Base-by-base conservation (phyloP, 2,329 filamentous ascomycete species). In the Diaporthe citrichinensis region DNA sequence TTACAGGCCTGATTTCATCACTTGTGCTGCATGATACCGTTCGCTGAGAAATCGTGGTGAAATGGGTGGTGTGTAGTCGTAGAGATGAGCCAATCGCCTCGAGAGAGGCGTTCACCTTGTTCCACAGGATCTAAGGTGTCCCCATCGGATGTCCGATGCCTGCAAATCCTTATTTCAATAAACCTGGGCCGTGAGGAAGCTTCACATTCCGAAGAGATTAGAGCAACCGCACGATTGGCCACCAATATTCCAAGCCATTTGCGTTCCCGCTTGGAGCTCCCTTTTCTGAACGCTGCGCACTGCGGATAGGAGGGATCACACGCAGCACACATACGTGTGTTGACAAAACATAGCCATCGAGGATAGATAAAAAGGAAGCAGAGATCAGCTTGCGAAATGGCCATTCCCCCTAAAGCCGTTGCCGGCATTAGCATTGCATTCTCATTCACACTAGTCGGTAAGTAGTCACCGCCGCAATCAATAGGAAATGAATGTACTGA, bases 371-470 rank as follows among this genome's bases (percentile, higher is more conserved):
- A 9, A 49, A 34, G 34, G 6, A 46, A 49, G 6, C 25, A 34
- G 17, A 17, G 34, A 31, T 25, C 17, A 31, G 41, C 15, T 9
- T 4, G 0, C 9, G 9, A 14, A 23, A 67, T 67, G 44, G 44
- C 61, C 10, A 17, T 67, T 6, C 4, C 20, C 36, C 10, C 44
- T 25, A 20, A 31, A n/a, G 41, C 61, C 61, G 44, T 36, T 0
- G 61, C 28, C 6, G 20, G 41, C 44, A 6, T 49, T 4, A 67
- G 61, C 44, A 67, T 67, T 9, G 61, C 61, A 8, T 49, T 67
- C 61, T 67, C 61, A 15, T 67, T 49, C 39, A 67, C 61, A n/a
- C 41, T 67, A 41, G 61, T 36, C 10, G 61, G 61, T 51, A 49
- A 17, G 61, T 34, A 25, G 1, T 15, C 1, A 34, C 9, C 9